Percentiles rank a stretch among this genome's conserved stretches.
These are phyloP conservation scores for Amanita rubescens DNA, from an alignment of 768 basidiomycete genomes.

Conservation along the genomic window DNA sequence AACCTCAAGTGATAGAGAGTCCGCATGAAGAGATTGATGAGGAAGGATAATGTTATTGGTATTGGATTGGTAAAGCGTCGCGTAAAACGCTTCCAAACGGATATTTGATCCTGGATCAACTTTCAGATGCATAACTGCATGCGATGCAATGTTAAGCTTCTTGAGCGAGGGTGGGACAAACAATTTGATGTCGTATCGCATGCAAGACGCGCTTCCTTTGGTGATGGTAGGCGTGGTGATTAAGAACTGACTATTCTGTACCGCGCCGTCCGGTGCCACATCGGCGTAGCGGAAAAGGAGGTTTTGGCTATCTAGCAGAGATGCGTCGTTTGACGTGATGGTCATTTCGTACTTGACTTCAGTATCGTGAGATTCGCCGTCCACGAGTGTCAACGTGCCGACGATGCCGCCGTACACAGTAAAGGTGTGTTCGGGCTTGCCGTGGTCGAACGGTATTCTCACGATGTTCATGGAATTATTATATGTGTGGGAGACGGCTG, in stretches of 20 bases:
- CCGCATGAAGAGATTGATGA: constrained; percentile 31
- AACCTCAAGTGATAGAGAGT: constrained; percentile 35
- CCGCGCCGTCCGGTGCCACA: constrained; percentile 20
- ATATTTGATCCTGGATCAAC: constrained; percentile 38
- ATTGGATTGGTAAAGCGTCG: constrained; percentile 33
- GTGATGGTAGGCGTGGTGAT: constrained; percentile 29
- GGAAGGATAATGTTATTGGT: constrained; percentile 41
- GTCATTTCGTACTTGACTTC: constrained; percentile 44
- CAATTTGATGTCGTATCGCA: constrained; percentile 48
- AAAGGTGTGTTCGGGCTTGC: constrained; percentile 34
- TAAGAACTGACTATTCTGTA: constrained; percentile 28
- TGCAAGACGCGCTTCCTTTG: constrained; percentile 27
- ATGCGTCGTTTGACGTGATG: constrained; percentile 34
- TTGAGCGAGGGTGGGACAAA: constrained; percentile 43
- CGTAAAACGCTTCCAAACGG: constrained; percentile 34
- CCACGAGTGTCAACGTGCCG: constrained; percentile 43
- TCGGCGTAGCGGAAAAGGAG: constrained; percentile 26
- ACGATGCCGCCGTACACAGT: constrained; percentile 40
- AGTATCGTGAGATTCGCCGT: constrained; percentile 31
- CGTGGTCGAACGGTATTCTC: constrained; percentile 29
- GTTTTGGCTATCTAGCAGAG: constrained; percentile 30
- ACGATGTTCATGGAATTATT: constrained; percentile 30
- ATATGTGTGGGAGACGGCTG: constrained; percentile 37
- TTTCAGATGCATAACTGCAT: constrained; percentile 38
- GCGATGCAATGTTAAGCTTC: constrained; percentile 38